phyloP scores from a whole-genome alignment of 306 rosid genomes.

The Canavalia gladiata region DNA sequence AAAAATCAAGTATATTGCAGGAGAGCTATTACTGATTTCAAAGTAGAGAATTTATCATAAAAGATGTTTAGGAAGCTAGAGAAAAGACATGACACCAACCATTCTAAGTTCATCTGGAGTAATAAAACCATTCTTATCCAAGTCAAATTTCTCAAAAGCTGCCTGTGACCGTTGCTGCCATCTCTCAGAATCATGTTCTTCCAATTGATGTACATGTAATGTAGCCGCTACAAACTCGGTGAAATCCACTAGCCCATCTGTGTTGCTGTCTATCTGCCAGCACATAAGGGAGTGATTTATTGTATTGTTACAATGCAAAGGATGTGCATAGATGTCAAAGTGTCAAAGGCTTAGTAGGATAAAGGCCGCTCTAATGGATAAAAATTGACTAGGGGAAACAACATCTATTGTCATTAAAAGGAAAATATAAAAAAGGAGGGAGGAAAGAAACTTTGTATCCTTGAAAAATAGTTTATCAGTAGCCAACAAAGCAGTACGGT shows the following conservation, averaged over 20 bases:
- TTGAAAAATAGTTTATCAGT: slow-evolving; percentile 23
- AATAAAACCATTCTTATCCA: slow-evolving; percentile 92
- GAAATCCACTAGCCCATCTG: slow-evolving; percentile 98
- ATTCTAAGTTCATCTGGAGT: slow-evolving; percentile 95
- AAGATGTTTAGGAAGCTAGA: slow-evolving; percentile 23
- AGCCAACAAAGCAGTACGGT: slow-evolving; percentile 7
- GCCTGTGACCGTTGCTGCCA: slow-evolving; percentile 89
- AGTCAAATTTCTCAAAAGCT: slow-evolving; percentile 94
- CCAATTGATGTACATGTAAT: slow-evolving; percentile 93
- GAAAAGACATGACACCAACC: slow-evolving; percentile 63
- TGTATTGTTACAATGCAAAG: slow-evolving; percentile 19
- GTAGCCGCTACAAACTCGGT: slow-evolving; percentile 96
- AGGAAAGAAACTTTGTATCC: slow-evolving; percentile 5
- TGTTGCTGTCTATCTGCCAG: slow-evolving; percentile 91
- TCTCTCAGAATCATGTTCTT: slow-evolving; percentile 93
- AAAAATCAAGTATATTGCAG: background rate
- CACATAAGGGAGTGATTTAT: slow-evolving; percentile 35
- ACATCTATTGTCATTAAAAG: background rate
- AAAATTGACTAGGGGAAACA: slow-evolving; percentile 23
- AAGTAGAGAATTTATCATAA: slow-evolving; percentile 22
- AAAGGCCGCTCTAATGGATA: slow-evolving; percentile 4
- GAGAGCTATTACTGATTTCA: slow-evolving; percentile 2
- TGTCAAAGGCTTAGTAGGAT: no score
- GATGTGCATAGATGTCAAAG: background rate
- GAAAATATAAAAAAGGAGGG: background rate